phyloP scores from a whole-genome alignment of 139 green algal species.

The Dunaliella primolecta region DNA sequence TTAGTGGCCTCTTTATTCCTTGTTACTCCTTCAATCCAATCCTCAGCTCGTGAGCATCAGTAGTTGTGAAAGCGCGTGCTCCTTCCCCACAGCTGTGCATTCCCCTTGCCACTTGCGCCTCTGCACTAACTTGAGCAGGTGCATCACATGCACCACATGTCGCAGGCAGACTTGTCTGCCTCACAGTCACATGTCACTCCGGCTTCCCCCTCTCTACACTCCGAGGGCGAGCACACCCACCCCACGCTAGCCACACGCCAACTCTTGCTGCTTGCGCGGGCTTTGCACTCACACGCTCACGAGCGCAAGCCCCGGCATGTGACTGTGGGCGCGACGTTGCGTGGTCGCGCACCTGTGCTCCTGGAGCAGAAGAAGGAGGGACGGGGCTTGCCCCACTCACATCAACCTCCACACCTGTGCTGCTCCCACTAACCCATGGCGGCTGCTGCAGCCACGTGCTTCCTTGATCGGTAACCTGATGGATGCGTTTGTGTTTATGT shows the following conservation, averaged over 20 bases:
- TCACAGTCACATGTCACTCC: not conserved
- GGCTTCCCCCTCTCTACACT: not conserved
- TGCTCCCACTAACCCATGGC: constrained; percentile 14
- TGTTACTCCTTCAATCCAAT: no score
- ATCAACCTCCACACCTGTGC: not conserved
- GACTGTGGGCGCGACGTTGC: not conserved
- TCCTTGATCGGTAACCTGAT: not conserved
- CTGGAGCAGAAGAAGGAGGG: no score
- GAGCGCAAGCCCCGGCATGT: not conserved
- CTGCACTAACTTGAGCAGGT: no score
- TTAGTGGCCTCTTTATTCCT: no score
- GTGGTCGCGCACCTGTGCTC: no score
- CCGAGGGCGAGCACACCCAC: not conserved
- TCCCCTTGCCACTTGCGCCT: no score
- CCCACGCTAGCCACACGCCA: not conserved
- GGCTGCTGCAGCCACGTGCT: no score
- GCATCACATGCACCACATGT: no score
- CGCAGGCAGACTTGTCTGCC: not conserved
- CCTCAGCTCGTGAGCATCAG: no score
- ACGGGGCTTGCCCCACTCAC: not conserved
- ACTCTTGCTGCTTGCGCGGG: not conserved
- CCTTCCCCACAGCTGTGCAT: no score
- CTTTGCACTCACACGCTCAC: not conserved
- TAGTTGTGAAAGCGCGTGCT: no score
- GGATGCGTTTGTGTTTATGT: no score